Evolutionary conservation across 768 basidiomycete genomes (phyloP), one percentile per base, ranked within the genome.

Genomic region (Leccinum variicolor): DNA sequence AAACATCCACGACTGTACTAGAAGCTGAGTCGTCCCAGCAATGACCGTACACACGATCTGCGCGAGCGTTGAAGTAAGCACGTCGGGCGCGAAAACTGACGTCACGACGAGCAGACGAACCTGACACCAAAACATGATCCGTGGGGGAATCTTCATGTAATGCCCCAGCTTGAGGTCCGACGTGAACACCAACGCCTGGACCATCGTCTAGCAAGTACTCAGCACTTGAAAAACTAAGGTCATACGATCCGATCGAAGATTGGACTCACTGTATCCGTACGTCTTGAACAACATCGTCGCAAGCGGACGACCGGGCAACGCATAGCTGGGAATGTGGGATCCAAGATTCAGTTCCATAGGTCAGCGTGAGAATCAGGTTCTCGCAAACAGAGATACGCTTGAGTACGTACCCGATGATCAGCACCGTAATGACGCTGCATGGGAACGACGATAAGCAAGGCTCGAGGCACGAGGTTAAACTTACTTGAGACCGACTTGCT

Each of bases 201-300:
- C 50, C 73, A 77, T 74, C 11, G 72, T 61, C 63, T 63, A 23
- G 31, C 8, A 28, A 23, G 52, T 25, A 3, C 8, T 70, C 25
- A 64, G 60, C 28, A 34, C 28, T 7, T 28, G 28, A 33, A n/a
- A n/a, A 17, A 4, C 1, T 5, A 28, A 6, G 4, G 2, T 14
- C 29, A 25, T 39, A 17, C 11, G 0, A 14, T 26, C 6, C 2
- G 3, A 46, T 14, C 21, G n/a, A 17, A 6, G 0, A 26, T 3
- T 26, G n/a, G 39, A 48, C 67, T 33, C 25, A 73, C 85, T 85
- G 64, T 89, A 90, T 29, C 90, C 88, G 79, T 79, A 90, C 0
- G 87, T 88, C 81, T 90, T 92, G 80, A 91, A 90, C 76, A 92
- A 76, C 90, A 92, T 90, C 79, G 84, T 89, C 0, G 91, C 90